Percentiles rank a stretch among this genome's conserved stretches.
Evolutionary conservation across 352 stramenopile genomes (phyloP).

Genomic region (Globisporangium apiculatum): DNA sequence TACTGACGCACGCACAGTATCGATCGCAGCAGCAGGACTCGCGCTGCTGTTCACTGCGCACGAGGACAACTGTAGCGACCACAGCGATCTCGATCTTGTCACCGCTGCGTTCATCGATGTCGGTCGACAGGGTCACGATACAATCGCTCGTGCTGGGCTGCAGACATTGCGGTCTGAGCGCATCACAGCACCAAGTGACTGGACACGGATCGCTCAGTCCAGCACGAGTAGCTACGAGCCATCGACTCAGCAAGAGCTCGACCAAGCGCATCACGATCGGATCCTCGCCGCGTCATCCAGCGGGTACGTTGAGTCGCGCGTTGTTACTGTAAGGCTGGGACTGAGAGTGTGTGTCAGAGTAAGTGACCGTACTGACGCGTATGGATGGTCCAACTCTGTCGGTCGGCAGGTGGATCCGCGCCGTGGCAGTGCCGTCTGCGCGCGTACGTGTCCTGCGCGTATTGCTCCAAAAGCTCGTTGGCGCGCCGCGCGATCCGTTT

Average conservation of each 20-base stretch:
- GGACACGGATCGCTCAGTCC: background rate
- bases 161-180: background rate
- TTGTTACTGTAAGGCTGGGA: too few relatives aligned
- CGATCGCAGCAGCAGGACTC: slow-evolving; percentile 3
- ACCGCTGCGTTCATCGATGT: slow-evolving; percentile 23
- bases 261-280: slow-evolving; percentile 18
- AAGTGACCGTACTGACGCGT: too few relatives aligned
- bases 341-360: too few relatives aligned
- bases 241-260: background rate
- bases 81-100: slow-evolving; percentile 13
- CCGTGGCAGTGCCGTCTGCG: slow-evolving; percentile 6
- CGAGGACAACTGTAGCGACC: background rate
- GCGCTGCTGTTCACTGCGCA: slow-evolving; percentile 17
- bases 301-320: slow-evolving; percentile 15
- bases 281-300: slow-evolving; percentile 23
- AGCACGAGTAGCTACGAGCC: background rate
- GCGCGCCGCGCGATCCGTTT: slow-evolving; percentile 29
- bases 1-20: background rate
- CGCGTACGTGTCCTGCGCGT: slow-evolving; percentile 19
- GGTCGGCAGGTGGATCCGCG: slow-evolving; percentile 23
- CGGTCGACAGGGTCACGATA: slow-evolving; percentile 5
- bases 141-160: background rate
- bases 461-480: slow-evolving; percentile 35
- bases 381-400: too few relatives aligned
- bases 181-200: slow-evolving; percentile 3